A percentile compares a stretch with the other conserved stretches of the same genome.
Conservation (phyloP, 306 rosid species). For the Castanea crenata region DNA sequence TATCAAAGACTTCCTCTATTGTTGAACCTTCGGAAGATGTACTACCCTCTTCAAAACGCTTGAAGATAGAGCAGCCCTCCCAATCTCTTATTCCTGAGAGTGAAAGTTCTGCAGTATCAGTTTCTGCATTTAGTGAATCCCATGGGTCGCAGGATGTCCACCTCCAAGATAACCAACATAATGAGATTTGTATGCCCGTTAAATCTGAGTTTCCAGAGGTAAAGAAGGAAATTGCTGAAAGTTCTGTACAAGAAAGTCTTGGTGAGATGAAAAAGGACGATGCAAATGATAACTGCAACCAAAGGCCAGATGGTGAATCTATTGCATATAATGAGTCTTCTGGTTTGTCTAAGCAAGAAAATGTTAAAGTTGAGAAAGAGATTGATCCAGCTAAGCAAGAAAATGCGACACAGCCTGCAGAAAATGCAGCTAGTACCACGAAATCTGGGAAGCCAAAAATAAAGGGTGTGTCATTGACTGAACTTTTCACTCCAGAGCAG, state of each 20-base stretch:
- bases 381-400: constrained; percentile 60
- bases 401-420: constrained; percentile 44
- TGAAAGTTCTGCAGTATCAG: constrained; percentile 46
- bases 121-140: constrained; percentile 47
- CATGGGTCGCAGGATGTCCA: constrained; percentile 48
- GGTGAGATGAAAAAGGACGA: constrained; percentile 52
- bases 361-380: constrained; percentile 66
- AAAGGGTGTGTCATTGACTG: constrained; percentile 90
- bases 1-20: constrained; percentile 39
- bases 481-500: constrained; percentile 92
- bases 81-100: constrained; percentile 53
- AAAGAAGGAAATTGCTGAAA: constrained; percentile 52
- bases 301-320: constrained; percentile 45
- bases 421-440: constrained; percentile 63
- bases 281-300: constrained; percentile 37
- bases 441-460: constrained; percentile 98
- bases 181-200: constrained; percentile 43
- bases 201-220: constrained; percentile 64
- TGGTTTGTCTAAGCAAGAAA: constrained; percentile 57
- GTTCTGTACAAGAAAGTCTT: constrained; percentile 38
- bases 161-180: constrained; percentile 44
- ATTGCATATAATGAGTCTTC: constrained; percentile 43
- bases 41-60: constrained; percentile 76
- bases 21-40: constrained; percentile 65
- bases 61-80: constrained; percentile 73